Evolutionary conservation across 495 filamentous ascomycete species (phyloP), one percentile per base, ranked within the genome.

Genomic region (Aspergillus campestris): DNA sequence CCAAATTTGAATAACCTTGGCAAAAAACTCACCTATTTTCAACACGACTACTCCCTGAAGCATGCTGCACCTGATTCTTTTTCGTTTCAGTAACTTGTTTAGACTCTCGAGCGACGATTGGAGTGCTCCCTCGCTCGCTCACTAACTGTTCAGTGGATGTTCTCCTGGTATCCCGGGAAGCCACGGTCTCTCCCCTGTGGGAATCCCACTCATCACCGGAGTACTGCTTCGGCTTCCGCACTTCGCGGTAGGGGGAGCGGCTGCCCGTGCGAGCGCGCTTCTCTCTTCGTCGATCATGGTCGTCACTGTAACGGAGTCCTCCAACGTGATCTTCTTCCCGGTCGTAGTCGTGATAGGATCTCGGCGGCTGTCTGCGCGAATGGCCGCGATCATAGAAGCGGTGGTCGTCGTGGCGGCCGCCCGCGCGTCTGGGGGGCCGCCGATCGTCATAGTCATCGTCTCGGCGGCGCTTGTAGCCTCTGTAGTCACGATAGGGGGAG

Each of bases 191-290:
- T 38, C 56, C 59, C 36, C 45, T 48, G 27, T 47, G 56, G 18
- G 54, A 33, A 24, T 62, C 59, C 48, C 44, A 48, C 46, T 71
- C 68, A 32, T 65, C 68, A 34, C 60, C 56, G 18, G 62, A 60
- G 43, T 73, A 71, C 42, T 62, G 61, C 47, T 68, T 73, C 9
- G 63, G 66, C 39, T 66, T 71, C 45, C 67, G 60, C 24, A 60
- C 50, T 50, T 70, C 65, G 38, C 56, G 67, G 40, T 66, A 69
- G 8, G 71, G 72, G 7, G 72, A 73, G 41, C 81, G 81, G 60
- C 83, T 89, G 37, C 79, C 78, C 38, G 80, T 82, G 35, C 81
- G 77, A 37, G 73, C 69, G 12, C 82, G 79, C 58, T 87, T 87
- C 18, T 80, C 75, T 48, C 53, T 53, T 45, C 70, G 65, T 48